Evolutionary conservation across 768 basidiomycete species (phyloP).

Genomic region (Hortiboletus campestris): DNA sequence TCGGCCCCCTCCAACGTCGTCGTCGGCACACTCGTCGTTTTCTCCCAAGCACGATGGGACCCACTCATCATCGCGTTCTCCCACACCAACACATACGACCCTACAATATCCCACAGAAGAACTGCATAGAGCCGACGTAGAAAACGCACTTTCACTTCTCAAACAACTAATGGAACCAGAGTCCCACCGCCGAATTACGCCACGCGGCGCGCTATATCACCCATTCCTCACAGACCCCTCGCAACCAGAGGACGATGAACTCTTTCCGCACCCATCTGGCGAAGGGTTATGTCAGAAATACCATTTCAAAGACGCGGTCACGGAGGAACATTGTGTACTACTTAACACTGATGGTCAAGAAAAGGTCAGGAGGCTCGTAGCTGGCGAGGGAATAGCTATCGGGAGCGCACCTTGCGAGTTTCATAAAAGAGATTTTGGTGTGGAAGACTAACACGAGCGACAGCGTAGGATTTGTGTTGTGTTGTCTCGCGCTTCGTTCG

Average conservation of each 20-base stretch:
- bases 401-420: constrained; percentile 63
- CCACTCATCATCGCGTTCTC: constrained; percentile 23
- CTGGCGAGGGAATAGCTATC: constrained; percentile 53
- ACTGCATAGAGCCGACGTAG: constrained; percentile 53
- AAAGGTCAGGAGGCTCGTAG: constrained; percentile 32
- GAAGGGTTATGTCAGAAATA: constrained; percentile 62
- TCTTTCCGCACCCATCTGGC: constrained; percentile 67
- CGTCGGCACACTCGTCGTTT: constrained; percentile 32
- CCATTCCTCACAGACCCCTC: constrained; percentile 62
- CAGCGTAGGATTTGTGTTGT: background rate
- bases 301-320: constrained; percentile 62
- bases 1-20: constrained; percentile 33
- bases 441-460: constrained; percentile 4
- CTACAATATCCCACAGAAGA: constrained; percentile 32
- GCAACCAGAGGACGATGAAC: constrained; percentile 56
- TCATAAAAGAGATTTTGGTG: constrained; percentile 36
- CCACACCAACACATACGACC: constrained; percentile 14
- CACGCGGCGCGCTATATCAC: constrained; percentile 73
- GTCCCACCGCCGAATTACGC: constrained; percentile 73
- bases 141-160: constrained; percentile 71
- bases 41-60: constrained; percentile 14
- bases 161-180: constrained; percentile 74
- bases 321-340: constrained; percentile 52
- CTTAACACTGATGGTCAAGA: constrained; percentile 38
- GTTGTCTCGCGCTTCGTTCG: background rate